phyloP scores from a whole-genome alignment of 805 yeast genomes.

The Sugiyamaella marilandica region DNA sequence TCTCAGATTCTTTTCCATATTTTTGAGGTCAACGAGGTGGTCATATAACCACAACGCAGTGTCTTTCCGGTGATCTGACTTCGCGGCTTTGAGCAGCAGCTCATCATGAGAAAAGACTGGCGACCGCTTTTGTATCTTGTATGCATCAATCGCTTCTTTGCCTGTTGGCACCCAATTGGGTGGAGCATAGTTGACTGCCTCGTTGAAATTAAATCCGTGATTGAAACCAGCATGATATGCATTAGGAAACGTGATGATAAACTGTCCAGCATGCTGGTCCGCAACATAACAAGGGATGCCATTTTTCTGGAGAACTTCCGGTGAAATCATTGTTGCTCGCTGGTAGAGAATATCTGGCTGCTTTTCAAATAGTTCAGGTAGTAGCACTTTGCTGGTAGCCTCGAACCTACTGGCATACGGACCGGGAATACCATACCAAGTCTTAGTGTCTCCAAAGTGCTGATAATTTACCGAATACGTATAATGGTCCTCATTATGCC shows the following conservation, averaged over 20 bases:
- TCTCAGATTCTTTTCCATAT: background rate
- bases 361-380: constrained; percentile 77
- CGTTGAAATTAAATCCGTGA: constrained; percentile 63
- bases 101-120: constrained; percentile 37
- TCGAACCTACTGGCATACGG: constrained; percentile 61
- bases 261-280: constrained; percentile 75
- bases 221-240: constrained; percentile 89
- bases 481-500: constrained; percentile 96
- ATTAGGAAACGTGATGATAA: constrained; percentile 78
- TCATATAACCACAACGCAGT: constrained; percentile 22
- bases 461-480: constrained; percentile 89
- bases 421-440: constrained; percentile 92
- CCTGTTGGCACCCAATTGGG: constrained; percentile 37
- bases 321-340: constrained; percentile 73
- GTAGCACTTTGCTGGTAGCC: constrained; percentile 48
- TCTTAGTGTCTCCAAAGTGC: constrained; percentile 81
- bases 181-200: constrained; percentile 40
- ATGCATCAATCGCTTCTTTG: constrained; percentile 26
- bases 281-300: constrained; percentile 48
- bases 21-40: background rate
- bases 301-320: constrained; percentile 46
- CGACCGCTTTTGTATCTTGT: constrained; percentile 26
- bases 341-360: constrained; percentile 91
- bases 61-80: constrained; percentile 13
- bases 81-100: constrained; percentile 25